Base-by-base conservation (phyloP, 2,329 filamentous ascomycete genomes). In the Fusarium brachygibbosum region DNA sequence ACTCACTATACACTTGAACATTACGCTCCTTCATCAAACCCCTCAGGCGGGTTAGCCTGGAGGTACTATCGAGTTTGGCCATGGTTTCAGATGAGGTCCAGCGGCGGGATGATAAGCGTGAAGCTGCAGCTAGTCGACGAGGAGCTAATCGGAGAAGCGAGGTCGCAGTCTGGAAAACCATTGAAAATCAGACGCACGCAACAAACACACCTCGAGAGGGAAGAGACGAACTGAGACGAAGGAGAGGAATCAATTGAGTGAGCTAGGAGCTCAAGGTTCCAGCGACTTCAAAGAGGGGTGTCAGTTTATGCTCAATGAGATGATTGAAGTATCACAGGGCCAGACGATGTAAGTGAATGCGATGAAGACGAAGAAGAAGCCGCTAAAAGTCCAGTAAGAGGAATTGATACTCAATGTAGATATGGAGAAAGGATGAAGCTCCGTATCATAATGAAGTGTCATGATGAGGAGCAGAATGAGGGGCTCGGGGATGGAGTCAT, bases 1-100 rank as follows among this genome's bases (percentile, higher is more conserved):
- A 78, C 83, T 79, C 90, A 98, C 95, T 91, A 83, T 99, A 99
- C 64, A 98, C 86, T 80, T 98, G 94, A 71, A 99, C 86, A 70
- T 93, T 91, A 76, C 91, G 87, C 80, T 94, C 87, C 81, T 88
- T 90, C 96, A 99, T 99, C 77, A 97, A 84, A 78, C 90, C 85
- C 77, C 96, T 88, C 76, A 99, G 86, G 80, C 88, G 87, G 69
- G 88, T 82, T 70, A 99, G 88, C 75, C 93, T 91, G 67, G 88
- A 85, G 57, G 90, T 89, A 35, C 94, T 98, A 80, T 96, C 85
- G 71, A 97, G 90, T 58, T 75, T 79, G 37, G 70, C 68, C 77
- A 79, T 80, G n/a, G 70, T 62, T 63, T 64, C 52, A 40, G 64
- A 52, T 58, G 74, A 74, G 23, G 63, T n/a, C 40, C 63, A 66